A percentile compares a stretch with the other conserved stretches of the same genome.
Conservation (phyloP, 208 protist species). For the Trypanosoma mega region DNA sequence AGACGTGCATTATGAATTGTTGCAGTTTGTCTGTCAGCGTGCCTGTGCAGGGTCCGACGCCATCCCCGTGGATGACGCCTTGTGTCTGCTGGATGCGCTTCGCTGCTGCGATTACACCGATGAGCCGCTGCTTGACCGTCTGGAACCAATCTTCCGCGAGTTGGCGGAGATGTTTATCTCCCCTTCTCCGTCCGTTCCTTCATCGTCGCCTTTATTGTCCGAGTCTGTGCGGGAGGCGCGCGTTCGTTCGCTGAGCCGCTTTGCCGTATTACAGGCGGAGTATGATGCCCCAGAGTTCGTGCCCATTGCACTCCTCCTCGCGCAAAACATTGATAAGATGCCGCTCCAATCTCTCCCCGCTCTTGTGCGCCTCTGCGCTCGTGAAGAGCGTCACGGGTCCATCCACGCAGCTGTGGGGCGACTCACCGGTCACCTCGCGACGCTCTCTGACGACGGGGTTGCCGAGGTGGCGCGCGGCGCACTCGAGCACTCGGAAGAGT, state of each 20-base stretch:
- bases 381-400: too few species aligned
- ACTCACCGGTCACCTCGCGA: not conserved
- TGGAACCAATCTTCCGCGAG: slow-evolving; percentile 26
- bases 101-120: slow-evolving; percentile 27
- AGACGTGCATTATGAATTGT: slow-evolving; percentile 20
- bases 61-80: slow-evolving; percentile 6
- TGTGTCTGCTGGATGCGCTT: slow-evolving; percentile 18
- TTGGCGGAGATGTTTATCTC: slow-evolving; percentile 14
- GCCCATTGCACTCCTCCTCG: slow-evolving; percentile 19
- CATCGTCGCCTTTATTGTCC: not conserved
- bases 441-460: not conserved
- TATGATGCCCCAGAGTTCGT: slow-evolving; percentile 52
- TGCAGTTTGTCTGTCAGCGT: slow-evolving; percentile 18
- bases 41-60: slow-evolving; percentile 8
- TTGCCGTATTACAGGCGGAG: slow-evolving; percentile 30
- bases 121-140: slow-evolving; percentile 46
- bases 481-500: not conserved
- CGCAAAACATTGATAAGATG: not conserved
- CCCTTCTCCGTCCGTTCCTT: not conserved
- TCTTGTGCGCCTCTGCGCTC: slow-evolving; percentile 11
- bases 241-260: slow-evolving; percentile 3
- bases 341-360: slow-evolving; percentile 15
- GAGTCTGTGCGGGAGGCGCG: not conserved
- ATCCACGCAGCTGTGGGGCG: too few species aligned
- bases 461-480: not conserved